phyloP scores from a whole-genome alignment of 257 asterid genomes.

The Salvia miltiorrhiza region DNA sequence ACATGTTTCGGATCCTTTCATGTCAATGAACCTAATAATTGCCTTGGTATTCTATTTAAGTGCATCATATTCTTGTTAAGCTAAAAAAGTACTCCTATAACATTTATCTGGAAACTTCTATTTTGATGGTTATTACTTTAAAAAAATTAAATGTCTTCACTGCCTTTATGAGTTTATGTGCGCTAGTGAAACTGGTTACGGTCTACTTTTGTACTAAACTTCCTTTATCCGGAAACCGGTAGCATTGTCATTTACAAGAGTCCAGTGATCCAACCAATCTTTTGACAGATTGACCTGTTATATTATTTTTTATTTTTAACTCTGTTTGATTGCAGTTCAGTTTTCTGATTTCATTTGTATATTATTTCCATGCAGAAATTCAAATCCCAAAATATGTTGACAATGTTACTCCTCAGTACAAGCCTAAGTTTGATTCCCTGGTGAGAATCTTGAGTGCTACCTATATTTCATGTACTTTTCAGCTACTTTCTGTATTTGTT shows the following conservation, averaged over 20 bases:
- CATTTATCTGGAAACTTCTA: neutral
- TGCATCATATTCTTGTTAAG: neutral
- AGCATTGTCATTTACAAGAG: neutral
- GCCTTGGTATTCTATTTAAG: neutral
- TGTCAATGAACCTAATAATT: neutral
- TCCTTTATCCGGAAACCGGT: neutral
- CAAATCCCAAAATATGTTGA: conserved; percentile 82
- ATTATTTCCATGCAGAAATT: conserved; percentile 44
- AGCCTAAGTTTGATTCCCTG: conserved; percentile 86
- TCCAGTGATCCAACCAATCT: neutral
- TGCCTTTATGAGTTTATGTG: neutral
- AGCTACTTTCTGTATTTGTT: neutral
- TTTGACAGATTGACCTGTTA: neutral
- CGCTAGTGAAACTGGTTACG: neutral
- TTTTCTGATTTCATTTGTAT: conserved; percentile 12
- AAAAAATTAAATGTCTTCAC: neutral
- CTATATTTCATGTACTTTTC: neutral
- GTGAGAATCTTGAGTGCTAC: conserved; percentile 31
- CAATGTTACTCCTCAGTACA: conserved; percentile 81
- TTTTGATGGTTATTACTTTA: neutral
- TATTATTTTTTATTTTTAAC: neutral
- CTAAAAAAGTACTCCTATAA: too few species aligned
- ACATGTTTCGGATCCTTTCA: neutral
- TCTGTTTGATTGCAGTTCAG: conserved; percentile 10
- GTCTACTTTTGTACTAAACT: neutral